Conservation (phyloP, 2,329 filamentous ascomycete species). For the Metarhizium rileyi region DNA sequence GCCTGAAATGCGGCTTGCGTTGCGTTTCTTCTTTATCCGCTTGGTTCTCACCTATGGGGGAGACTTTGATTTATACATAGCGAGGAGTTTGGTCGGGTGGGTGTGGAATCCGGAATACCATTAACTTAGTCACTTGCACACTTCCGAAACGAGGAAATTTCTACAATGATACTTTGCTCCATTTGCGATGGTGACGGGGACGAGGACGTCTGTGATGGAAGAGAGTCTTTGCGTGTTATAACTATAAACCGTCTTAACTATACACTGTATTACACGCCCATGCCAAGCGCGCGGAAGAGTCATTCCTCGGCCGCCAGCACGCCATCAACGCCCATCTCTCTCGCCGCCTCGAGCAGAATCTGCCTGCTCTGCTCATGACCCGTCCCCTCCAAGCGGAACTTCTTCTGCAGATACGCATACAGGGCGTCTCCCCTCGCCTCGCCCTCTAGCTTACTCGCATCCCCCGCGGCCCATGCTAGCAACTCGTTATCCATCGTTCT, state of each 20-base stretch:
- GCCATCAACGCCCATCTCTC: slow-evolving; percentile 34
- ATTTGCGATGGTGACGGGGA: not conserved
- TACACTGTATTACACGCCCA: not conserved
- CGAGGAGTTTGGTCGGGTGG: slow-evolving; percentile 26
- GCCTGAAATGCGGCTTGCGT: not conserved
- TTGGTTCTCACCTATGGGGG: not conserved
- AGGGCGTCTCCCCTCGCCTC: slow-evolving; percentile 28
- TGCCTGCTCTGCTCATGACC: slow-evolving; percentile 15
- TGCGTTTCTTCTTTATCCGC: not conserved
- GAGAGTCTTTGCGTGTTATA: not conserved
- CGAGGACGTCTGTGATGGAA: not conserved
- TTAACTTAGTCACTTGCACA: not conserved
- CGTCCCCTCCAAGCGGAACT: slow-evolving; percentile 23
- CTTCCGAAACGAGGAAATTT: not conserved
- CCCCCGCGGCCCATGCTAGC: slow-evolving; percentile 17
- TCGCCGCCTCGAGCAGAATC: slow-evolving; percentile 22
- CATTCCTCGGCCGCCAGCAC: slow-evolving; percentile 14
- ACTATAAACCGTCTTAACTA: not conserved
- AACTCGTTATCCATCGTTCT: slow-evolving; percentile 32
- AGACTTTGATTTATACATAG: slow-evolving; percentile 24
- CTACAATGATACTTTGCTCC: not conserved
- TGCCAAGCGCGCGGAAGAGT: not conserved
- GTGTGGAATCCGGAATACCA: not conserved
- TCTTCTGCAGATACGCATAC: slow-evolving; percentile 31
- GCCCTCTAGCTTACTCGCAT: slow-evolving; percentile 25